A percentile compares a stretch with the other conserved stretches of the same genome.
Evolutionary conservation across 345 rosid species (phyloP).

Genomic region (Barbarea vulgaris): DNA sequence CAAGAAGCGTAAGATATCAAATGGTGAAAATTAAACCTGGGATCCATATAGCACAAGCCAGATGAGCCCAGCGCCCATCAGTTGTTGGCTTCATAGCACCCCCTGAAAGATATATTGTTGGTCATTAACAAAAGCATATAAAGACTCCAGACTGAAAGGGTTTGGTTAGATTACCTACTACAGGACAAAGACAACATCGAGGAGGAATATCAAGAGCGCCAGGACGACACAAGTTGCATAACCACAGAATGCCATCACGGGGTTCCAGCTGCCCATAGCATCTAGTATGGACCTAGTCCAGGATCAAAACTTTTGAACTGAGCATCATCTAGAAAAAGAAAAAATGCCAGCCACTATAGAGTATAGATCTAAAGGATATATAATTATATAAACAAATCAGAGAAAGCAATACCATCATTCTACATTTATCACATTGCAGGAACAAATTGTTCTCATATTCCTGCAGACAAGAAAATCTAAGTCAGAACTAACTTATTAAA

Average conservation of each 20-base stretch:
- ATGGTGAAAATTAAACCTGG: conserved; percentile 64
- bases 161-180: conserved; percentile 56
- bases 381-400: conserved; percentile 18
- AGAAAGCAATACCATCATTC: conserved; percentile 81
- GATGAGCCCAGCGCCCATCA: conserved; percentile 97
- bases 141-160: conserved; percentile 7
- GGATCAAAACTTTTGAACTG: conserved; percentile 17
- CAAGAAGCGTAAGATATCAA: conserved; percentile 24
- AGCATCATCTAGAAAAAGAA: conserved; percentile 23
- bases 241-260: conserved; percentile 85
- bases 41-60: conserved; percentile 99
- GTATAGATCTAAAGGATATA: conserved; percentile 17
- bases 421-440: conserved; percentile 97
- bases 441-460: conserved; percentile 95
- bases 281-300: conserved; percentile 88
- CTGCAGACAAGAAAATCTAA: conserved; percentile 50
- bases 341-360: conserved; percentile 15
- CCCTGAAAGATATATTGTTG: conserved; percentile 50
- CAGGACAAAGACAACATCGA: conserved; percentile 95
- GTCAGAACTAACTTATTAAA: conserved; percentile 1
- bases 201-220: conserved; percentile 80
- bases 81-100: conserved; percentile 99
- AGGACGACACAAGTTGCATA: conserved; percentile 92
- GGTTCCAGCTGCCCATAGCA: conserved; percentile 96
- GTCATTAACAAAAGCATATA: conserved; percentile 33